Evolutionary conservation across 139 green algal genomes (phyloP), one percentile per base, ranked within the genome.

Genomic region (Trebouxia sp.): DNA sequence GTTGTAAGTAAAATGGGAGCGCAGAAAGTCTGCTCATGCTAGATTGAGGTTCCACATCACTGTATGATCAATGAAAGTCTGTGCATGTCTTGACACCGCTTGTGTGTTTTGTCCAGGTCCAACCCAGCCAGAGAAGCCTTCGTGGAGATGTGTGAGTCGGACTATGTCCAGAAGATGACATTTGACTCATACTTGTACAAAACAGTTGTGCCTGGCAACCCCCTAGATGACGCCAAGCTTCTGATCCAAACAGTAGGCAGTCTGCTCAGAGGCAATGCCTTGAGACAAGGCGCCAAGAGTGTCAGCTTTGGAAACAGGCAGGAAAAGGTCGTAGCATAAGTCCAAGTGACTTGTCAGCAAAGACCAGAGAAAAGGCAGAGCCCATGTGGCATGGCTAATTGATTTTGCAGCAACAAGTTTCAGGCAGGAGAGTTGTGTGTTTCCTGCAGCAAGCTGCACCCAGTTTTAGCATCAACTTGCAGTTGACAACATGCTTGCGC

Each of bases 181-280:
- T 99, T 99, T 75, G 97, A 99, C 93, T 92, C 83, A 20, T 99
- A 99, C 91, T 90, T 99, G 48, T 99, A 99, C 95, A 99, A 99
- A 94, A 99, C 94, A 0, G 97, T 99, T n/a, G 97, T 98, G 65
- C 97, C 97, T 42, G 96, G 96, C 79, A 98, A 98, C 90, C 97
- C 97, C 1, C 76, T 99, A 55, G 94, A 98, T 75, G 97, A 99
- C 85, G 84, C 95, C 53, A 99, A 99, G 94, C 94, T 99, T 80
- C 86, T 96, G 67, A 92, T 87, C 8, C 69, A 94, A 80, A 99
- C 97, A 15, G 92, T 99, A 0, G 88, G 87, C 51, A 90, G 75
- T 76, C 84, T 99, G 30, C 84, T 99, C 50, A 91, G 97, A 55
- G 87, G 94, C 77, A 99, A 99, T 84, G 97, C 97, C 6, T 90